A percentile compares a stretch with the other conserved stretches of the same genome.
Evolutionary conservation across 805 yeast genomes (phyloP).

Genomic region (Clavispora carvajalis): DNA sequence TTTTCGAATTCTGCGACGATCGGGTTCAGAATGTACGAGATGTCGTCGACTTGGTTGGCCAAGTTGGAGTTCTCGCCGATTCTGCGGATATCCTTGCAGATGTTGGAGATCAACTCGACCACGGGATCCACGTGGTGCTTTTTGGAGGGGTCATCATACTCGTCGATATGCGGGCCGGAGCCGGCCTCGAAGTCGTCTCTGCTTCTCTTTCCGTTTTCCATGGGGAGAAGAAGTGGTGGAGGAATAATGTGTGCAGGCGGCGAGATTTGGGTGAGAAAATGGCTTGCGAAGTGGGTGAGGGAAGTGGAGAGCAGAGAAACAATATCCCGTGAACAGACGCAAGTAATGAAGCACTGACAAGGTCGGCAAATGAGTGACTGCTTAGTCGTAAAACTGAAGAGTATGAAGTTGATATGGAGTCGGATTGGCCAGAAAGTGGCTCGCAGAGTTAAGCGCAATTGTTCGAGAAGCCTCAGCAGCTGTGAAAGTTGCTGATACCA

Average conservation of each 20-base stretch:
- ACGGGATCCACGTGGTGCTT: constrained; percentile 38
- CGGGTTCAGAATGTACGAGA: constrained; percentile 63
- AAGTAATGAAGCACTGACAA: too few relatives aligned
- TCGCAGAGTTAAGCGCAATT: too few relatives aligned
- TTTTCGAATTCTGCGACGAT: constrained; percentile 60
- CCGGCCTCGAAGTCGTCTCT: constrained; percentile 20
- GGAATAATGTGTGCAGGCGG: not conserved
- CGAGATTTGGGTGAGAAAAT: not conserved
- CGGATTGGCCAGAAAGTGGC: too few relatives aligned
- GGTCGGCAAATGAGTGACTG: too few relatives aligned
- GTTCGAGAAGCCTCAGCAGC: too few relatives aligned
- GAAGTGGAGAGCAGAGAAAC: not conserved
- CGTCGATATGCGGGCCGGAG: constrained; percentile 8
- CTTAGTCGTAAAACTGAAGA: too few relatives aligned
- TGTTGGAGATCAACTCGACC: constrained; percentile 36
- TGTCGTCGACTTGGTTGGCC: constrained; percentile 39
- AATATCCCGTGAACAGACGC: too few relatives aligned
- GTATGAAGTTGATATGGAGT: too few relatives aligned
- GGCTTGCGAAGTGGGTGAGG: not conserved
- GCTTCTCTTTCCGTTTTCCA: constrained; percentile 16
- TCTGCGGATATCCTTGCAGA: constrained; percentile 41
- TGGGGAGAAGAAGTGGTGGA: constrained; percentile 1
- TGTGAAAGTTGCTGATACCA: too few relatives aligned
- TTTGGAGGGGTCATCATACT: constrained; percentile 20
- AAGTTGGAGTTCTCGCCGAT: constrained; percentile 40